Evolutionary conservation across 768 basidiomycete genomes (phyloP).

Genomic region (Hydnomerulius pinastri): DNA sequence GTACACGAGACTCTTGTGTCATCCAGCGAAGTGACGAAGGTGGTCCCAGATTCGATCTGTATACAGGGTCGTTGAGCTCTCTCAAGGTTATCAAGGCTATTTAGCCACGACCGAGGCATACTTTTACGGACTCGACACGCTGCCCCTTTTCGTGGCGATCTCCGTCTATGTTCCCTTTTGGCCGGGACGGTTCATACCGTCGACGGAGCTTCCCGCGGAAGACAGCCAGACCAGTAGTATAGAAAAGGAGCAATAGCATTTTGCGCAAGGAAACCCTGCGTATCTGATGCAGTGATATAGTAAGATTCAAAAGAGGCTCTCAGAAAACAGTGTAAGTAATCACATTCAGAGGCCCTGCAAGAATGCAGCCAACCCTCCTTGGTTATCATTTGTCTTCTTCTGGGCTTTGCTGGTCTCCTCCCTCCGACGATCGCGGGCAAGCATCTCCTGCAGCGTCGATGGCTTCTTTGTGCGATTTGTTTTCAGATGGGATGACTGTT

Average conservation of each 20-base stretch:
- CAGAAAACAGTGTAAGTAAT: neutral
- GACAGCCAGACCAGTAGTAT: neutral
- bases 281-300: too few species aligned
- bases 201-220: neutral
- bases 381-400: conserved; percentile 23
- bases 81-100: conserved; percentile 59
- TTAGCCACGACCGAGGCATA: conserved; percentile 58
- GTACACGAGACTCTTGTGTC: conserved; percentile 20
- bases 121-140: conserved; percentile 69
- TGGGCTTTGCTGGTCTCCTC: conserved; percentile 31
- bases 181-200: neutral
- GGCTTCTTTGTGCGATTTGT: conserved; percentile 38
- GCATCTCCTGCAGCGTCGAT: conserved; percentile 59
- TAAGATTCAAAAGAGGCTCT: neutral
- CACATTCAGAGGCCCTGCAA: conserved; percentile 21
- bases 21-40: too few species aligned
- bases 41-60: conserved; percentile 60
- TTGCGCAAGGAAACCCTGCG: neutral
- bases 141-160: conserved; percentile 65
- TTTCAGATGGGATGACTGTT: conserved; percentile 46
- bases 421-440: conserved; percentile 58
- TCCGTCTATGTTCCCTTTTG: conserved; percentile 43
- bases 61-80: conserved; percentile 61
- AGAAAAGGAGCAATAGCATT: neutral
- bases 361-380: conserved; percentile 55